Percentiles rank a stretch among this genome's conserved stretches.
These are phyloP conservation scores for Cryptomeria japonica DNA, from an alignment of 75 land plant species.

Conservation along the genomic window DNA sequence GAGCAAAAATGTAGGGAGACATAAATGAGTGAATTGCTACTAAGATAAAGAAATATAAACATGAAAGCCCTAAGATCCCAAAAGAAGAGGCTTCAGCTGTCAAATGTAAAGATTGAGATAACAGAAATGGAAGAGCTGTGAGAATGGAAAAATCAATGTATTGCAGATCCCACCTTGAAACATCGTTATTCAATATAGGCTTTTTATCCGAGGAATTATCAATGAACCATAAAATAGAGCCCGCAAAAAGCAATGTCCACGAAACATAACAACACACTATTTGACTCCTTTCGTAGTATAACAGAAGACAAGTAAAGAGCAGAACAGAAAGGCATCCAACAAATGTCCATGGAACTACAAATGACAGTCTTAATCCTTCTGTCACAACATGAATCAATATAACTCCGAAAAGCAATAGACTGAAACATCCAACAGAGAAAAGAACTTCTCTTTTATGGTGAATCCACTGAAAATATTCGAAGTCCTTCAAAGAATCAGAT, in stretches of 20 bases:
- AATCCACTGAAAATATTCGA: background rate
- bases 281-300: background rate
- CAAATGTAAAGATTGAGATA: background rate
- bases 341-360: background rate
- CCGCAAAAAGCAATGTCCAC: background rate
- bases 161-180: slow-evolving; percentile 5
- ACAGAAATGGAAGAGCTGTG: background rate
- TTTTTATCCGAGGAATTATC: background rate
- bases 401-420: background rate
- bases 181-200: background rate
- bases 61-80: background rate
- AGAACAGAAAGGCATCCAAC: background rate
- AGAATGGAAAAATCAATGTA: slow-evolving; percentile 2
- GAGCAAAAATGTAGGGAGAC: background rate
- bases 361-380: background rate
- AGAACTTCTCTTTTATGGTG: background rate
- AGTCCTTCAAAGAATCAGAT: background rate
- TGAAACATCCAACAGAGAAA: slow-evolving; percentile 9
- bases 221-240: background rate
- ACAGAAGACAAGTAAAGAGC: background rate
- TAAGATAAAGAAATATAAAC: background rate
- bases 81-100: background rate
- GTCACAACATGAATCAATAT: background rate
- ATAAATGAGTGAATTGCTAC: background rate
- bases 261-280: background rate